Conservation (phyloP, 1,284 basidiomycete genomes). For the Rhodotorula sp. region DNA sequence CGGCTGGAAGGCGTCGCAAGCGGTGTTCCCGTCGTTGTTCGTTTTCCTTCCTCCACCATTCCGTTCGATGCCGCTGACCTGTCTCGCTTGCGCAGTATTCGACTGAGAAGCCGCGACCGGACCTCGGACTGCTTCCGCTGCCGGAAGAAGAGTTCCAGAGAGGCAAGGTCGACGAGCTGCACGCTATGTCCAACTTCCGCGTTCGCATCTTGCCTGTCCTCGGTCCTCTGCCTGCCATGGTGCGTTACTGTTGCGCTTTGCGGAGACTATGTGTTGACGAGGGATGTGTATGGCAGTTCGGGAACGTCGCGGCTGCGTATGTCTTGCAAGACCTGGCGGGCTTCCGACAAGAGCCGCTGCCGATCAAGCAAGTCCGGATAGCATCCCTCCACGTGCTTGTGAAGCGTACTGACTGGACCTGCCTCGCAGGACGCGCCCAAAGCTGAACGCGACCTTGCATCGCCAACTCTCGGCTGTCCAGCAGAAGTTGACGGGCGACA, state of each 20-base stretch:
- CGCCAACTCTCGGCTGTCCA: slow-evolving; percentile 72
- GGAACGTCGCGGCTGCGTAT: slow-evolving; percentile 81
- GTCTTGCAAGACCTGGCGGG: slow-evolving; percentile 78
- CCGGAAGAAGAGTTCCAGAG: slow-evolving; percentile 89
- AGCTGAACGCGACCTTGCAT: slow-evolving; percentile 77
- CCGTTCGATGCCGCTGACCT: too few relatives aligned
- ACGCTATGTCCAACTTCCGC: slow-evolving; percentile 89
- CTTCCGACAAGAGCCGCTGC: slow-evolving; percentile 74
- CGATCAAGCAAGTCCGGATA: slow-evolving; percentile 60
- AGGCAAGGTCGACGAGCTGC: slow-evolving; percentile 85
- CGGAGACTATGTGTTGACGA: slow-evolving; percentile 52
- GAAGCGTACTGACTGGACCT: too few relatives aligned
- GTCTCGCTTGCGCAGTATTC: slow-evolving; percentile 61
- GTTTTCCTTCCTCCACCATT: background rate
- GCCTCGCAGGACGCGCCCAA: slow-evolving; percentile 60
- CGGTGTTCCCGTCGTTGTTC: slow-evolving; percentile 46
- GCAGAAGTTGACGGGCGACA: slow-evolving; percentile 59
- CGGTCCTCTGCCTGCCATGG: slow-evolving; percentile 53
- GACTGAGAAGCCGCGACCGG: slow-evolving; percentile 79
- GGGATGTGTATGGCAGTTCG: slow-evolving; percentile 58
- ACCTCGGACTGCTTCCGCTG: slow-evolving; percentile 83
- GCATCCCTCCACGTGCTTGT: too few relatives aligned
- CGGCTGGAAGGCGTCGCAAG: slow-evolving; percentile 39
- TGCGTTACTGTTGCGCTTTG: background rate
- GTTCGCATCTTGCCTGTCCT: slow-evolving; percentile 85